A percentile compares a stretch with the other conserved stretches of the same genome.
Conservation (phyloP, 345 rosid genomes). For the Conringia planisiliqua region DNA sequence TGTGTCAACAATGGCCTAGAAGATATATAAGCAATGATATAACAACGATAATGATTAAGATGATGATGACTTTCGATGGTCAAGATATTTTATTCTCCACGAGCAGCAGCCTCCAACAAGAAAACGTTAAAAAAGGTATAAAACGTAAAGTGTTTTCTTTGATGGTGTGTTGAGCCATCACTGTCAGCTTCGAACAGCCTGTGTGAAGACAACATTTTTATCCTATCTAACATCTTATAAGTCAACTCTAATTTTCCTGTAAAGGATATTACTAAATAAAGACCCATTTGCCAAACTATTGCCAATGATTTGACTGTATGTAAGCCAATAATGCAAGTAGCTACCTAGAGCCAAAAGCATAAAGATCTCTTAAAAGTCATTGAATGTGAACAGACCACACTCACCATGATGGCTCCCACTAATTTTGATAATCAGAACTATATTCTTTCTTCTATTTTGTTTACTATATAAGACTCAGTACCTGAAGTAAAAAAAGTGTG, state of each 20-base stretch:
- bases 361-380: neutral
- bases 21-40: slow-evolving; percentile 13
- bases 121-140: neutral
- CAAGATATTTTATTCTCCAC: slow-evolving; percentile 23
- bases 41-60: neutral
- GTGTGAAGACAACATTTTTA: neutral
- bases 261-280: slow-evolving; percentile 17
- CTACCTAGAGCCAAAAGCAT: neutral
- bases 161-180: slow-evolving; percentile 21
- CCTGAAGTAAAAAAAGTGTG: neutral
- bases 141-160: neutral
- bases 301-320: neutral
- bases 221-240: neutral
- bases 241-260: slow-evolving; percentile 19
- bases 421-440: neutral
- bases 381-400: slow-evolving; percentile 6
- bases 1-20: slow-evolving; percentile 8
- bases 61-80: neutral
- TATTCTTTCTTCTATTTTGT: neutral
- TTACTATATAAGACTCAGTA: neutral
- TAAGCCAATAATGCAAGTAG: slow-evolving; percentile 19
- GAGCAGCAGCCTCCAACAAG: slow-evolving; percentile 22
- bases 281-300: slow-evolving; percentile 13
- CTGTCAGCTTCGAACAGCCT: slow-evolving; percentile 15
- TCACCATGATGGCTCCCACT: neutral